Evolutionary conservation across 805 yeast genomes (phyloP), one percentile per base, ranked within the genome.

Genomic region (Pichia membranifaciens): DNA sequence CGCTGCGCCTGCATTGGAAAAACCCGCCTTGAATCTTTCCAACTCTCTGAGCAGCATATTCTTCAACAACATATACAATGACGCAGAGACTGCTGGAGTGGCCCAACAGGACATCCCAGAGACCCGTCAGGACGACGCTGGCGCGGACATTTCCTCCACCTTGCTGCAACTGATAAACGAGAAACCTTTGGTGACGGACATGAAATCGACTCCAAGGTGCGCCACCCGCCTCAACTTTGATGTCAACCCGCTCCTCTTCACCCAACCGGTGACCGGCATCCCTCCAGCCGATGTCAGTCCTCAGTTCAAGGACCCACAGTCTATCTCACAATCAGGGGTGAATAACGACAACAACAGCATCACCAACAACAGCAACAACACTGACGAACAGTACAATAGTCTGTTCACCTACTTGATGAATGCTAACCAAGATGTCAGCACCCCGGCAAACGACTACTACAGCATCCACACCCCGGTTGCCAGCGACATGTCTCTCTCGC

Each of bases 401-500:
- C 29, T 25, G 29, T 25, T 25, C 10, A 25, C 29, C 29, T 25
- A 25, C 10, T 10, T 25, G 10, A 25, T 10, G 10, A 10, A 10
- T 8, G 29, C 29, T 8, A 25, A 25, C 7, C 29, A 25, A 10
- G 10, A 25, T 7, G 29, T 10, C 7, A 25, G 10, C 10, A 25
- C 29, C 29, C 29, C 42, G 13, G 29, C 17, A 12, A 38, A 37
- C 28, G 8, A 36, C n/a, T 21, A 36, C 15, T 43, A 42, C 18
- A 43, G 16, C 13, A 13, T 20, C 2, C 18, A 33, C 34, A 25
- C 50, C 10, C 46, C 50, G 7, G 29, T 36, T 12, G 29, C 22
- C 4, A 42, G 46, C 38, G 46, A 42, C 23, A 20, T n/a, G 15
- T 42, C 50, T 2, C 20, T 43, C 18, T 47, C 50, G 5, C 50